Evolutionary conservation across 225 moss, liverwort and hornwort species (phyloP), one percentile per base, ranked within the genome.

Genomic region (Lunularia cruciata): DNA sequence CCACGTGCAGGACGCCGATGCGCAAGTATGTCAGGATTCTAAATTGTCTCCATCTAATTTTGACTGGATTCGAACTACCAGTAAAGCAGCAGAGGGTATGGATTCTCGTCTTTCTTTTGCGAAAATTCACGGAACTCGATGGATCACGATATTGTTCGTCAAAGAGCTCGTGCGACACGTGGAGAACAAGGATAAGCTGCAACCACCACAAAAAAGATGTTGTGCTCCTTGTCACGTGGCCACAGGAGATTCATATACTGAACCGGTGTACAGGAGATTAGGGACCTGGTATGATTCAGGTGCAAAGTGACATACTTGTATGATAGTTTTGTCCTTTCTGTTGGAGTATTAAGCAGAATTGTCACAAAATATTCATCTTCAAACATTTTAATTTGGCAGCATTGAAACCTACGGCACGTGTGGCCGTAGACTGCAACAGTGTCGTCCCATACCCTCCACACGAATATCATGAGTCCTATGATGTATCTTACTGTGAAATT

Each of bases 201-300:
- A 34, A 13, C 0, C 0, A 57, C 34, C 16, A 18, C 32, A 32
- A 3, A 33, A 34, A 57, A 34, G 7, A 27, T 16, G 57, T 33
- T n/a, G 3, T 6, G 6, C 16, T 12, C 3, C 13, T 32, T 3
- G 57, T 57, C 57, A 34, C 57, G 57, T 57, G 57, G 57, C 57
- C 6, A 57, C 6, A n/a, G 32, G 57, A 54, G 54, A 54, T 54
- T 54, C 54, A 54, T 54, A 27, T 28, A 27, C 13, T 1, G 20
- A 6, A 6, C 12, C 28, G 33, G 34, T 30, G 34, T 51, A 33
- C 32, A 34, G 57, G 16, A 57, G 34, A 57, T 32, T 34, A 57
- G 5, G 27, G 18, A 57, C 16, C 57, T 57, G 57, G 27, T n/a
- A 57, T 57, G 57, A 57, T 57, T 32, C 57, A 57, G 57, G 34